These are phyloP conservation scores for Cinchona pubescens DNA, from an alignment of 257 asterid genomes.

Conservation along the genomic window DNA sequence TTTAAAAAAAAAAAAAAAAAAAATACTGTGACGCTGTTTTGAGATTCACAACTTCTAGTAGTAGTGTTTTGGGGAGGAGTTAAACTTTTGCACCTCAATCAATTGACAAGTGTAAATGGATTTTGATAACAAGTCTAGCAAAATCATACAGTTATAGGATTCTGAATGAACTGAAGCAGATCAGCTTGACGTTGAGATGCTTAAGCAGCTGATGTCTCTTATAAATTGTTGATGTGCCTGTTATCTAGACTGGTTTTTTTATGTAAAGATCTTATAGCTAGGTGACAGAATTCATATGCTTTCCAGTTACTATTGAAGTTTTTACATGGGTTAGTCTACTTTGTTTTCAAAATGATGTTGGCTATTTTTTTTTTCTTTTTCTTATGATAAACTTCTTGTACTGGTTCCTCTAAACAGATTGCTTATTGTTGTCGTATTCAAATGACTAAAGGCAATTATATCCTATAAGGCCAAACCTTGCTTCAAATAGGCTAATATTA, in stretches of 20 bases:
- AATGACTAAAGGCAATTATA: background rate
- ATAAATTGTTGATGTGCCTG: background rate
- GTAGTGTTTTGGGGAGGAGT: conserved; percentile 3
- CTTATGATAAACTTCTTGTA: background rate
- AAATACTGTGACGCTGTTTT: background rate
- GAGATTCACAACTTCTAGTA: background rate
- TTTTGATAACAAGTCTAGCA: background rate
- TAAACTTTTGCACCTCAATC: background rate
- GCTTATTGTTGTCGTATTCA: too few relatives aligned
- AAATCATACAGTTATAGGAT: background rate
- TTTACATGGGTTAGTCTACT: background rate
- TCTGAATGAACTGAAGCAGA: background rate
- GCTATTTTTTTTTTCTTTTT: conserved; percentile 2
- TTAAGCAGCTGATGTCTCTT: background rate
- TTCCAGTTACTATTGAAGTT: background rate
- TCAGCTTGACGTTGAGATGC: background rate
- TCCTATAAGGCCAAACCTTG: background rate
- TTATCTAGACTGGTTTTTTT: background rate
- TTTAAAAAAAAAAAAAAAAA: too few relatives aligned
- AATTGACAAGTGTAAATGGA: background rate
- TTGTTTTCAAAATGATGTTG: background rate
- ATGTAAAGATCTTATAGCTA: background rate
- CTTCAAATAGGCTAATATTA: background rate
- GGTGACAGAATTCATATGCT: background rate
- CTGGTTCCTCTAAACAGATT: background rate